These are phyloP conservation scores for Pythium periplocum DNA, from an alignment of 352 stramenopile species.

Conservation along the genomic window DNA sequence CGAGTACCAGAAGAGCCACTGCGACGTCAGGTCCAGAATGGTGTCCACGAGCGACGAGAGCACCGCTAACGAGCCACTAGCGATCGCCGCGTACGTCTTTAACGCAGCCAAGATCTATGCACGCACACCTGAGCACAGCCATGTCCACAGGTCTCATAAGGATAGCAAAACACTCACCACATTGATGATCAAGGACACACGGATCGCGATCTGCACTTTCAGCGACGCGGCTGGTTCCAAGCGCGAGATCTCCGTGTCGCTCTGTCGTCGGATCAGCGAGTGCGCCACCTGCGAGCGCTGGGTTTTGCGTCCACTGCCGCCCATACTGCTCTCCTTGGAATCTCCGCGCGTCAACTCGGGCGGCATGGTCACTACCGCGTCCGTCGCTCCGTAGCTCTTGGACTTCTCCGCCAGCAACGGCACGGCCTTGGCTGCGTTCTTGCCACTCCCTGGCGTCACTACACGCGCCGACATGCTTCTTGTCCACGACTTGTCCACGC, in stretches of 20 bases:
- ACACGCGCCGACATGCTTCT: too few species aligned
- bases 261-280: constrained; percentile 54
- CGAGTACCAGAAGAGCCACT: constrained; percentile 92
- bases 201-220: constrained; percentile 67
- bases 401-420: too few species aligned
- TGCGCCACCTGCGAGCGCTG: constrained; percentile 71
- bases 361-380: neutral
- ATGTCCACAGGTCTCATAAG: neutral
- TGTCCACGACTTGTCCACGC: too few species aligned
- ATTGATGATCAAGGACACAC: constrained; percentile 63
- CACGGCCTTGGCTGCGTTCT: too few species aligned
- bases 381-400: neutral
- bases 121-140: neutral
- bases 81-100: constrained; percentile 75
- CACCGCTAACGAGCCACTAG: constrained; percentile 89
- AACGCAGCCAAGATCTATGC: constrained; percentile 44
- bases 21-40: constrained; percentile 92
- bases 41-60: constrained; percentile 93
- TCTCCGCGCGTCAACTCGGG: too few species aligned
- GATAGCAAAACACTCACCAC: constrained; percentile 35
- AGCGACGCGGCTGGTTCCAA: constrained; percentile 32
- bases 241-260: constrained; percentile 41
- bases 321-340: neutral
- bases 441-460: too few species aligned
- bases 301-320: neutral